Base-by-base conservation (phyloP, 352 stramenopile genomes). In the Pythium sukuiense region DNA sequence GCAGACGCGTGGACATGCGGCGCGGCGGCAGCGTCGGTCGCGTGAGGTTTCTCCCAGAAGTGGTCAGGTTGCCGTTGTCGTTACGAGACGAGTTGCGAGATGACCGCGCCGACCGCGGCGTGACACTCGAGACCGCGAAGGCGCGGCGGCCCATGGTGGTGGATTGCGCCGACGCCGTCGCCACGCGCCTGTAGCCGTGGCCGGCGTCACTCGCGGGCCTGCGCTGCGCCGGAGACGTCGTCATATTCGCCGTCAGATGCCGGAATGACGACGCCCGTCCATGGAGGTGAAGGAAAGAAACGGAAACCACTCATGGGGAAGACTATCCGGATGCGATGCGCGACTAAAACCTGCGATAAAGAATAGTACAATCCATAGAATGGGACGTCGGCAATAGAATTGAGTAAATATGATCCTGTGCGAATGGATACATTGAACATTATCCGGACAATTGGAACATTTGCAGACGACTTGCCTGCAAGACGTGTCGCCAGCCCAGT, bases 1-100 rank as follows among this genome's bases (percentile, higher is more conserved):
- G 63, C 33, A 70, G 63, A 8, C 63, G 63, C 55, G 63, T 70
- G 18, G 63, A 70, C 63, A 70, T 70, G 37, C 63, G 63, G 4
- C 63, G 33, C 2, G 63, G 63, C 39, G 63, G 20, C 18, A 11
- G 52, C 50, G 8, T 46, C 35, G 37, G 45, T 0, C 18, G 41
- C 45, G 7, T 3, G 20, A 32, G 45, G 6, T 20, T 26, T 14
- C 18, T 26, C 20, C 20, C 20, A 24, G 20, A 24, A 24, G 20
- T 24, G 20, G 20, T 24, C 20, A 14, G 6, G 45, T 52, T 26
- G 45, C n/a, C 8, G 24, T 30, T 52, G n/a, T 8, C 8, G 24
- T 30, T 52, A 8, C 45, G 45, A 3, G 45, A 30, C 45, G 45
- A 52, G 45, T 52, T 27, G 45, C 45, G 45, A 2, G 45, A 52